Evolutionary conservation across 495 filamentous ascomycete species (phyloP), one percentile per base, ranked within the genome.

Genomic region (Daldinia bambusicola): DNA sequence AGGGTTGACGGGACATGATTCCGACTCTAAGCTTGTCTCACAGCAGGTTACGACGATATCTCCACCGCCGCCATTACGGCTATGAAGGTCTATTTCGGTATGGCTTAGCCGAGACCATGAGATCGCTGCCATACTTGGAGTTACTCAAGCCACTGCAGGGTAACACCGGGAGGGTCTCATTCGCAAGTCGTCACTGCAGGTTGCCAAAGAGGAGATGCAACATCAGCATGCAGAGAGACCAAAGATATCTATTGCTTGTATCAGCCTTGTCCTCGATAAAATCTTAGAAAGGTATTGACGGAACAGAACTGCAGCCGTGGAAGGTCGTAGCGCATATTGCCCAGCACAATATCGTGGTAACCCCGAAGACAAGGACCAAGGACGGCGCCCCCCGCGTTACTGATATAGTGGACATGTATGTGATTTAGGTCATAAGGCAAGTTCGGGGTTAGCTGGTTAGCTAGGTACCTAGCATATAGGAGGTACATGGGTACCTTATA

Each of bases 91-190:
- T 61, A 32, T 50, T 50, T 55, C 45, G 36, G 52, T 63, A 64
- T 22, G 50, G 31, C 38, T 43, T 53, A 36, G 22, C 50, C 58
- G 56, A 26, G 41, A 30, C 45, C 6, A 20, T 59, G 58, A 63
- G 52, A 18, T 37, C 34, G 45, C 59, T 67, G 41, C 52, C 53
- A 67, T 50, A 41, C 58, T 59, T 58, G 45, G 63, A 55, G 45
- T 43, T 20, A n/a, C 41, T 62, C 57, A 71, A 67, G 69, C 68
- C 62, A 71, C 62, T 20, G 36, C 31, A 64, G 53, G 55, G 69
- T 55, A 45, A 61, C 59, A 67, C 37, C 22, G 7, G 53, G 58
- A 63, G 63, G 63, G 43, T 48, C 18, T 48, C 61, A 61, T 66
- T 53, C 32, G 31, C 9, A 26, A 41, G 55, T 22, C 20, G 13